Percentiles rank a stretch among this genome's conserved stretches.
Evolutionary conservation across 176 grass and related monocot genomes (phyloP).

Genomic region (Oryza meyeriana): DNA sequence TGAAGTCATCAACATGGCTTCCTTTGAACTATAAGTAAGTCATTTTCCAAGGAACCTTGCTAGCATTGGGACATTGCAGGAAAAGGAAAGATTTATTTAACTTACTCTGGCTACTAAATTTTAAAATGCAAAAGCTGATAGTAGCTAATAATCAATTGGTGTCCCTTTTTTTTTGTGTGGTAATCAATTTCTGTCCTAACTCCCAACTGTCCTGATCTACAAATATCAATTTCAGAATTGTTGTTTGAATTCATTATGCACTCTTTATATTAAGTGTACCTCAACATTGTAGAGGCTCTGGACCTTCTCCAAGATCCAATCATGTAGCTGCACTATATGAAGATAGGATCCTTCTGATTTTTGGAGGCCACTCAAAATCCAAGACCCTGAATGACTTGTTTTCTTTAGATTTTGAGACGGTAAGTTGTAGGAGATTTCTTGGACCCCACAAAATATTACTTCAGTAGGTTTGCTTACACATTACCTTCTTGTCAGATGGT

Average conservation of each 20-base stretch:
- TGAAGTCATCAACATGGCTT: slow-evolving; percentile 95
- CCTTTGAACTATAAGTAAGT: slow-evolving; percentile 96
- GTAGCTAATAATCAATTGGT: not conserved
- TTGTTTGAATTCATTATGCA: not conserved
- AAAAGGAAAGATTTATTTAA: slow-evolving; percentile 1
- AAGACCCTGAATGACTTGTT: slow-evolving; percentile 91
- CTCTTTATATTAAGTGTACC: slow-evolving; percentile 25
- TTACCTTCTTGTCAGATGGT: slow-evolving; percentile 68
- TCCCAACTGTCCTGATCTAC: slow-evolving; percentile 2
- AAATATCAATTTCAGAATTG: not conserved
- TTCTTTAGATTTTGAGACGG: slow-evolving; percentile 96
- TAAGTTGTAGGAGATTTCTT: slow-evolving; percentile 43
- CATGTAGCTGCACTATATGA: slow-evolving; percentile 80
- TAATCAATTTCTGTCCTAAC: not conserved
- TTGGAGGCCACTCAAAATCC: slow-evolving; percentile 95
- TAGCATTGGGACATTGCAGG: not conserved
- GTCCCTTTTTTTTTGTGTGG: too few relatives aligned
- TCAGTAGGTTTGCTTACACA: not conserved
- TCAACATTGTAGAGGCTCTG: slow-evolving; percentile 62
- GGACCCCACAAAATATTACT: not conserved
- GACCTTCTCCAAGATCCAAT: slow-evolving; percentile 86
- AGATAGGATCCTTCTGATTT: slow-evolving; percentile 80
- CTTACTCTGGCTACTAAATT: not conserved
- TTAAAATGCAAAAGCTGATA: not conserved
- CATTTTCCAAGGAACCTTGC: not conserved